These are phyloP conservation scores for Xylaria palmicola DNA, from an alignment of 495 filamentous ascomycete genomes.

Conservation along the genomic window DNA sequence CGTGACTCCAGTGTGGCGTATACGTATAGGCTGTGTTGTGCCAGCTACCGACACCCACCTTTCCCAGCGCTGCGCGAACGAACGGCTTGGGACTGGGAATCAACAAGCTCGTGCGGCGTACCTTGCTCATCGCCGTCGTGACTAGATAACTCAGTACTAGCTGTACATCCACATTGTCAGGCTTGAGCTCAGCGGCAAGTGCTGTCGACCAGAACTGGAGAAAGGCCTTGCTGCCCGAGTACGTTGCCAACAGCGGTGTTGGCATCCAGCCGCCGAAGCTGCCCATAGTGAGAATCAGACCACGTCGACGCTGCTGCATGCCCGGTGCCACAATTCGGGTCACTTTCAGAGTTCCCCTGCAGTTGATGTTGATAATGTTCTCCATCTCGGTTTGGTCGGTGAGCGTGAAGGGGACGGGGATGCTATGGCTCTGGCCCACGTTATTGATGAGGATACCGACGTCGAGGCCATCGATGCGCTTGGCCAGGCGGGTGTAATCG, in stretches of 20 bases:
- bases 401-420: slow-evolving; percentile 83
- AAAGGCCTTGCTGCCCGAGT: slow-evolving; percentile 98
- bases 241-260: slow-evolving; percentile 90
- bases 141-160: slow-evolving; percentile 89
- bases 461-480: slow-evolving; percentile 68
- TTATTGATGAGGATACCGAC: slow-evolving; percentile 94
- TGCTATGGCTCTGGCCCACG: slow-evolving; percentile 88
- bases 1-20: slow-evolving; percentile 92
- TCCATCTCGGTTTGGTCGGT: slow-evolving; percentile 76
- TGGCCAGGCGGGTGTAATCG: slow-evolving; percentile 72
- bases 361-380: slow-evolving; percentile 94
- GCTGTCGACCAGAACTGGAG: slow-evolving; percentile 93
- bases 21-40: slow-evolving; percentile 74
- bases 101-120: slow-evolving; percentile 69
- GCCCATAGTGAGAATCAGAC: slow-evolving; percentile 95
- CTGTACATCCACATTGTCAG: slow-evolving; percentile 77
- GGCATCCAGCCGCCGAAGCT: slow-evolving; percentile 89
- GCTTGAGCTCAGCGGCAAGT: slow-evolving; percentile 77
- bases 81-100: slow-evolving; percentile 82
- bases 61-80: slow-evolving; percentile 73
- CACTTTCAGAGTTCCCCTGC: slow-evolving; percentile 78
- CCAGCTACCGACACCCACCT: slow-evolving; percentile 77
- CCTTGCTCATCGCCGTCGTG: slow-evolving; percentile 93
- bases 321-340: slow-evolving; percentile 82
- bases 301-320: slow-evolving; percentile 77